Evolutionary conservation across 2,329 filamentous ascomycete genomes (phyloP), one percentile per base, ranked within the genome.

Genomic region (Alternaria metachromatica): DNA sequence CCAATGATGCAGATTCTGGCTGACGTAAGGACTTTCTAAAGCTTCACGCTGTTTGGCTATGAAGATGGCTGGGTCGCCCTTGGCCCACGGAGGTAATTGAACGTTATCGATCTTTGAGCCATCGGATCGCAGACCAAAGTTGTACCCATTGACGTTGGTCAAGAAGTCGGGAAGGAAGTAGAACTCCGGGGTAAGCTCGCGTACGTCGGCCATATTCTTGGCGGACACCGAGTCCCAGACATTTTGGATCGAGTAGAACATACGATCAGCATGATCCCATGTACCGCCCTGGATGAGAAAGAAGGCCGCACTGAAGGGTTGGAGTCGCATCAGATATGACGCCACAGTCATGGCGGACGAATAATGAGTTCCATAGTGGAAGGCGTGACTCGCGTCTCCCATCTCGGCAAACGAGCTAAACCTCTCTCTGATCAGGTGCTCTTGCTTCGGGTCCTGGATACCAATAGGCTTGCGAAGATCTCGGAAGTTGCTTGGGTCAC

Each of bases 301-400:
- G 76, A 97, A 98, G 0, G 96, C 97, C 72, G 98, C 93, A 23
- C 97, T 95, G 77, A 98, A 99, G 0, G 96, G 96, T 55, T 97
- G 95, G 15, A 99, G 85, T 18, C 96, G 91, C 73, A 99, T 97
- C 44, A 99, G 86, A 74, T 97, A 99, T 0, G 94, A 97, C 12
- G 94, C 94, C 7, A 99, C 96, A 63, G 97, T 97, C 96, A 98
- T 99, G 8, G 96, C 96, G 3, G 96, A 98, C 1, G 96, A 98
- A 79, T 99, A 99, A 78, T 99, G 96, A 0, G 96, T 99, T 18
- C 96, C 96, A 71, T 98, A 99, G 77, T 99, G 96, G 78, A 97
- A 99, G 0, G 96, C 92, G 1, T 92, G 90, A 25, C 70, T 72
- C 49, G 87, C 85, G 60, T 97, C 94, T 8, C 91, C 93, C 85